Evolutionary conservation across 2,329 filamentous ascomycete species (phyloP).

Genomic region (Cryphonectria parasitica): DNA sequence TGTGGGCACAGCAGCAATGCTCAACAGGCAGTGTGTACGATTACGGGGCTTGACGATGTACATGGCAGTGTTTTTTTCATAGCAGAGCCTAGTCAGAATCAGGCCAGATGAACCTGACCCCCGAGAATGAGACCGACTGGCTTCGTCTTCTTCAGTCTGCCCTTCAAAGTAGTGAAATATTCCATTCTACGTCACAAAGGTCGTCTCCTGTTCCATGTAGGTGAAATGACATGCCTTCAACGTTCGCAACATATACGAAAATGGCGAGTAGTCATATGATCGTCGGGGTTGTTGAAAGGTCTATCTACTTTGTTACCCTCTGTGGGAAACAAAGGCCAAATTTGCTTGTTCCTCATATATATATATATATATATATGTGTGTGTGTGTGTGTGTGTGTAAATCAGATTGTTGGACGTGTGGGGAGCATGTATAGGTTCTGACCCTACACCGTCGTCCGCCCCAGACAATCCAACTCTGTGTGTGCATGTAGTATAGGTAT

Average conservation of each 20-base stretch:
- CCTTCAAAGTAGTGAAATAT: not conserved
- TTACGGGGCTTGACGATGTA: slow-evolving; percentile 1
- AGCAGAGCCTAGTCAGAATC: not conserved
- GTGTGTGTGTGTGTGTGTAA: too few species aligned
- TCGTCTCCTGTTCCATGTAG: not conserved
- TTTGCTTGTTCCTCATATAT: not conserved
- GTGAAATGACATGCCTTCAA: not conserved
- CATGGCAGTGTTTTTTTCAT: not conserved
- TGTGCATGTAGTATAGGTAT: slow-evolving; percentile 24
- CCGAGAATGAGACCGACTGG: not conserved
- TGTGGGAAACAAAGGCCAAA: not conserved
- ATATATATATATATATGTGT: not conserved
- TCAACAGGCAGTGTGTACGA: not conserved
- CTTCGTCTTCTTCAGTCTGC: not conserved
- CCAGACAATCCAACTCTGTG: not conserved
- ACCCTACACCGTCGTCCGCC: not conserved
- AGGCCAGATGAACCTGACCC: not conserved
- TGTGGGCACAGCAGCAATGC: too few species aligned
- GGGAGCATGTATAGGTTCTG: not conserved
- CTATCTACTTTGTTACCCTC: not conserved
- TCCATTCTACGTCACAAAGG: not conserved
- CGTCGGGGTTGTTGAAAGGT: not conserved
- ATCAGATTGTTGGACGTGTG: not conserved
- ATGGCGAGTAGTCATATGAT: not conserved
- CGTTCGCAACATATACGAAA: not conserved